phyloP scores from a whole-genome alignment of 345 rosid genomes.

The Physaria fendleri region DNA sequence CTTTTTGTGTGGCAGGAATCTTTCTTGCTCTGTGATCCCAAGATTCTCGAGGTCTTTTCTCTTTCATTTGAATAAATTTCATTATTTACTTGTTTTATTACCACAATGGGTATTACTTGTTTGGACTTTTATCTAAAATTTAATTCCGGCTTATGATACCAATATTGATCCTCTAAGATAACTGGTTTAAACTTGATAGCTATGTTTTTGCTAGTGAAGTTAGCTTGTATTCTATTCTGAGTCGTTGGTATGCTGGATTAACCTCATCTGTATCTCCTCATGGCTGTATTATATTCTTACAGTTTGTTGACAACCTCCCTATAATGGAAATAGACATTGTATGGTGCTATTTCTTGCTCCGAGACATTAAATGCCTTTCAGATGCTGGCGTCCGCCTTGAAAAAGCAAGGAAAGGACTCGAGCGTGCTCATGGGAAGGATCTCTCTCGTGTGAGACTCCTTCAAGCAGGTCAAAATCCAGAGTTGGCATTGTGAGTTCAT shows the following conservation, averaged over 20 bases:
- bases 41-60: constrained; percentile 61
- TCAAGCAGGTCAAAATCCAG: constrained; percentile 70
- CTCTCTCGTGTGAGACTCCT: constrained; percentile 77
- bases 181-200: neutral
- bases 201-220: neutral
- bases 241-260: neutral
- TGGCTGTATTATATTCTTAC: constrained; percentile 25
- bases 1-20: constrained; percentile 53
- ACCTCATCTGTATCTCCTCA: neutral
- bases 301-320: constrained; percentile 86
- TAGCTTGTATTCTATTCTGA: neutral
- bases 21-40: constrained; percentile 79
- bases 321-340: constrained; percentile 96
- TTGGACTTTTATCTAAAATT: neutral
- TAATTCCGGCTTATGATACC: neutral
- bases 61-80: neutral
- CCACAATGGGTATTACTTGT: neutral
- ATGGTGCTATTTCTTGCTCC: constrained; percentile 95
- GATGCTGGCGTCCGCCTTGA: constrained; percentile 77
- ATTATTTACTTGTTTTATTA: neutral
- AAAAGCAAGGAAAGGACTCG: constrained; percentile 85
- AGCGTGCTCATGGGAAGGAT: constrained; percentile 89
- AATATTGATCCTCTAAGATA: neutral
- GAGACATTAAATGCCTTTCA: constrained; percentile 75
- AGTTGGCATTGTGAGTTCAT: constrained; percentile 66